Percentiles rank a stretch among this genome's conserved stretches.
phyloP scores from a whole-genome alignment of 768 basidiomycete genomes.

The Dentipellis sp. region DNA sequence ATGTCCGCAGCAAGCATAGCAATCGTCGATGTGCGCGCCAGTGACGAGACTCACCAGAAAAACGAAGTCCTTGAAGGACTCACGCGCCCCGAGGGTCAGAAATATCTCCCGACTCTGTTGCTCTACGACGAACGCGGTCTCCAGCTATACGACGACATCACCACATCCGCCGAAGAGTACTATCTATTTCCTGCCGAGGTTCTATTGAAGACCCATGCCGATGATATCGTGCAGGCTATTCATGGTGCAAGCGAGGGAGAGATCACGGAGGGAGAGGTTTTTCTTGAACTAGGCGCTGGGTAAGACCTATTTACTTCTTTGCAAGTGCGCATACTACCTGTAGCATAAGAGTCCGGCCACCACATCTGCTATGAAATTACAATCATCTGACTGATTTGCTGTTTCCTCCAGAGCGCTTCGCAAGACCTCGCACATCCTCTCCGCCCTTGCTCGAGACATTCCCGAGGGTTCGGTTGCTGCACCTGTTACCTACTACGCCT shows the following conservation, averaged over 20 bases:
- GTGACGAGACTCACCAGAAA: too few relatives aligned
- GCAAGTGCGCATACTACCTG: too few relatives aligned
- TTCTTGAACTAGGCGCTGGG: constrained; percentile 95
- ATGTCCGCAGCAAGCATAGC: too few relatives aligned
- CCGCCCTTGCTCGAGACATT: constrained; percentile 53
- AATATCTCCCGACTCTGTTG: constrained; percentile 70
- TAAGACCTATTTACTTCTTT: constrained; percentile 31
- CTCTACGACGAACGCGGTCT: constrained; percentile 85
- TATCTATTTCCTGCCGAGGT: constrained; percentile 86
- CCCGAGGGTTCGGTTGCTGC: constrained; percentile 25
- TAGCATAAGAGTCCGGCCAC: too few relatives aligned
- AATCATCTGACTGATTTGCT: too few relatives aligned
- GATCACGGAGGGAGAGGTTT: constrained; percentile 35
- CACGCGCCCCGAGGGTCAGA: constrained; percentile 40
- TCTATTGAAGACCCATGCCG: constrained; percentile 63
- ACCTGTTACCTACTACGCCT: constrained; percentile 79
- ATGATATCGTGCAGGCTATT: constrained; percentile 71
- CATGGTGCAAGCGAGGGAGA: constrained; percentile 30
- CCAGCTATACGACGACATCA: constrained; percentile 79
- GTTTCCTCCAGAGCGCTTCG: constrained; percentile 53
- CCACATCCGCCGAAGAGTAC: constrained; percentile 71
- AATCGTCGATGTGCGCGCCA: too few relatives aligned
- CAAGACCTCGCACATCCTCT: constrained; percentile 82
- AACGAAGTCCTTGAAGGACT: constrained; percentile 40
- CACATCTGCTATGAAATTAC: too few relatives aligned